Conservation (phyloP, 2,329 filamentous ascomycete genomes). For the Penicillium verrucosum region DNA sequence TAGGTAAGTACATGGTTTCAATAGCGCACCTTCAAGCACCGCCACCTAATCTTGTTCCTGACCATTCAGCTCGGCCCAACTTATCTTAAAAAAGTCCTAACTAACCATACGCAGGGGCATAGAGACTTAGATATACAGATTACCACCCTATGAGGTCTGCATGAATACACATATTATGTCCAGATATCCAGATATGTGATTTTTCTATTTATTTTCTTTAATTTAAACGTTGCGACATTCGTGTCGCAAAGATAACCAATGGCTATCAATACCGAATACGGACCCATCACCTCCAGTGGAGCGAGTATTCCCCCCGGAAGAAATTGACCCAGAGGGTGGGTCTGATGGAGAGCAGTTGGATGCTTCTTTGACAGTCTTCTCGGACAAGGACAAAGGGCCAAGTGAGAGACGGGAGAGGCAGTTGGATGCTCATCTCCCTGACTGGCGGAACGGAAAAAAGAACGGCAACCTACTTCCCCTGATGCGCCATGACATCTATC, state of each 20-base stretch:
- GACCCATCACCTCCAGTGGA: constrained; percentile 25
- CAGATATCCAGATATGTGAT: background rate
- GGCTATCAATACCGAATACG: constrained; percentile 13
- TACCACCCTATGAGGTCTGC: background rate
- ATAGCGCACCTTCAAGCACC: background rate
- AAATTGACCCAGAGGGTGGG: constrained; percentile 27
- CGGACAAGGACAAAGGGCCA: constrained; percentile 20
- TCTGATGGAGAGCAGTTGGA: constrained; percentile 44
- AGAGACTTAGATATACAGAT: too few relatives aligned
- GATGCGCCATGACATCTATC: constrained; percentile 17
- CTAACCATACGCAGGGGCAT: too few relatives aligned
- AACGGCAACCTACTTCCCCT: constrained; percentile 36
- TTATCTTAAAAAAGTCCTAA: background rate
- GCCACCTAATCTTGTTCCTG: background rate
- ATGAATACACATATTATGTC: background rate
- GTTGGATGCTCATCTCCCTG: constrained; percentile 43
- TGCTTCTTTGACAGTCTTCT: constrained; percentile 42
- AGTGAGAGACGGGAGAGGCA: constrained; percentile 37
- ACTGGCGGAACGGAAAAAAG: constrained; percentile 37
- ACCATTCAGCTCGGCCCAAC: background rate
- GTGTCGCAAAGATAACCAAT: constrained; percentile 7
- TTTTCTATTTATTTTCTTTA: background rate
- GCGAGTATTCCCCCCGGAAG: constrained; percentile 5
- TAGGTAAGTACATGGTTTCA: background rate
- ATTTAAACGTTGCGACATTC: constrained; percentile 7